Base-by-base conservation (phyloP, 2,329 filamentous ascomycete genomes). In the Exophiala oligosperma region DNA sequence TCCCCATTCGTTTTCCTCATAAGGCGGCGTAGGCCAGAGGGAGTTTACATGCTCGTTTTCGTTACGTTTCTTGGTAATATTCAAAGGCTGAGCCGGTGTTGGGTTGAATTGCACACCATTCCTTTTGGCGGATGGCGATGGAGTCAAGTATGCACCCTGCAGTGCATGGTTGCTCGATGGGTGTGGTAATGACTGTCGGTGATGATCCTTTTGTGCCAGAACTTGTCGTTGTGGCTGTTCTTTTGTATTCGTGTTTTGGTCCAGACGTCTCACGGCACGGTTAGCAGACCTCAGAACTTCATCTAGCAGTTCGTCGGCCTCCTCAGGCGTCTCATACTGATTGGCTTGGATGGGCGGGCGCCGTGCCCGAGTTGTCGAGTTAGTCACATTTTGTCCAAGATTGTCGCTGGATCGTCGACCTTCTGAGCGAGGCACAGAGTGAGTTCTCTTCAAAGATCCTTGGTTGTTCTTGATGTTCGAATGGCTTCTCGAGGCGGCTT, bases 11-110 rank as follows among this genome's bases (percentile, higher is more conserved):
- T 87, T 87, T 68, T 96, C 92, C 69, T 96, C 92, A 67, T 97
- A 96, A 2, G 94, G 93, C 23, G 94, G 94, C 14, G 94, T 97
- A 2, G 92, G 93, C 89, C 92, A 97, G 76, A 96, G 94, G 40
- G 86, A 81, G 54, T 80, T 75, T 23, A 78, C 76, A 55, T 77
- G 70, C 54, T 80, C 75, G 64, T 82, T 73, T 60, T 80, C 76
- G 11, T 74, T 77, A 68, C 78, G 77, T 47, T 83, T 82, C 70
- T 85, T 84, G 68, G 81, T 79, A 54, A 90, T 85, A 65, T 90
- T 83, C 63, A 92, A 74, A 9, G 90, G 89, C 73, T 88, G 90
- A 7, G 88, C 70, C 14, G 74, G 73, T 4, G 75, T 74, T 14
- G 65, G 84, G n/a, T 84, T 84, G 71, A 93, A 96, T 28, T 89